phyloP scores from a whole-genome alignment of 1,284 basidiomycete genomes.

The Heterobasidion annosum region DNA sequence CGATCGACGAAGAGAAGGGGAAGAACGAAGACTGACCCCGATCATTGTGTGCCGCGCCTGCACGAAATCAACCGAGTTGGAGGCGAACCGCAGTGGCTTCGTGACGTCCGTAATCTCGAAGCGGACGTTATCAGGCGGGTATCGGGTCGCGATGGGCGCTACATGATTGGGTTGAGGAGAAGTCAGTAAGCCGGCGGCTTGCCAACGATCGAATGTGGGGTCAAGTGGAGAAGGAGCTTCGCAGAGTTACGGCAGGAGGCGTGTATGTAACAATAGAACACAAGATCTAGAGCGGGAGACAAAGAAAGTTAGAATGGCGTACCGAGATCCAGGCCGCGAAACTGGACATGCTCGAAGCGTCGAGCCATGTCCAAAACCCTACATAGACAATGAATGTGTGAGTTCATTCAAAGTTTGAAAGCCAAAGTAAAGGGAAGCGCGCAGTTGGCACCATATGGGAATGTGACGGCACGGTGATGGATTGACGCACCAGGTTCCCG shows the following conservation, averaged over 20 bases:
- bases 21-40: conserved; percentile 34
- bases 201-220: too few relatives aligned
- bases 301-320: conserved; percentile 15
- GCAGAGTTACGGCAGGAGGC: background rate
- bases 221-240: background rate
- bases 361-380: conserved; percentile 69
- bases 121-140: conserved; percentile 45
- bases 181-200: background rate
- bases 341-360: conserved; percentile 50
- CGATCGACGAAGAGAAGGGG: background rate
- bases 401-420: conserved; percentile 2
- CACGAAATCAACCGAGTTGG: conserved; percentile 49
- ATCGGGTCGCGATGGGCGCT: conserved; percentile 63
- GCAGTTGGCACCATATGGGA: background rate
- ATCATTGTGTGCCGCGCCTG: conserved; percentile 51
- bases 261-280: background rate
- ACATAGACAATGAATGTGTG: conserved; percentile 3
- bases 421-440: conserved; percentile 11
- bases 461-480: conserved; percentile 14
- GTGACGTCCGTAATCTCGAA: conserved; percentile 61
- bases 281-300: conserved; percentile 7
- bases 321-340: conserved; percentile 70
- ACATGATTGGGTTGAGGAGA: conserved; percentile 3
- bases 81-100: conserved; percentile 34
- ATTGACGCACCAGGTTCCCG: conserved; percentile 60